Evolutionary conservation across 2,329 filamentous ascomycete species (phyloP).

Genomic region (Ophiocordyceps camponoti-saundersi): DNA sequence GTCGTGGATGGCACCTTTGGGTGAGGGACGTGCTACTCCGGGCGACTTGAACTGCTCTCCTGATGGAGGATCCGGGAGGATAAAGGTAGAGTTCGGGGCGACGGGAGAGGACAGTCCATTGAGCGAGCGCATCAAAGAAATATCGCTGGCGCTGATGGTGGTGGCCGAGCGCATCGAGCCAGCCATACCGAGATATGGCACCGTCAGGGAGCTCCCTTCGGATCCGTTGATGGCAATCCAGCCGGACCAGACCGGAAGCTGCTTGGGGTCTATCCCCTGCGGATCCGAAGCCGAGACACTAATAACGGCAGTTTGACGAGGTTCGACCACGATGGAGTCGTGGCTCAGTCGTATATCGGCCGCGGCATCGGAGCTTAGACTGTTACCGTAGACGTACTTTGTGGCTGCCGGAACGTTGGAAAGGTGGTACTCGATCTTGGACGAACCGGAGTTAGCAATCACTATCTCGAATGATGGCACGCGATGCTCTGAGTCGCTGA

Average conservation of each 20-base stretch:
- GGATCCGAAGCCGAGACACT: conserved; percentile 1
- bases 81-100: neutral
- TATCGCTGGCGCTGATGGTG: neutral
- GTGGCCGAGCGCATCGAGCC: conserved; percentile 1
- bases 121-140: neutral
- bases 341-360: conserved; percentile 2
- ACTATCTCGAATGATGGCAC: neutral
- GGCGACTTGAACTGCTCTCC: neutral
- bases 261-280: neutral
- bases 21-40: neutral
- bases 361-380: neutral
- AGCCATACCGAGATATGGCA: conserved; percentile 3
- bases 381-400: neutral
- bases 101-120: neutral
- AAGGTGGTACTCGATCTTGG: conserved; percentile 1
- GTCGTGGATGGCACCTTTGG: neutral
- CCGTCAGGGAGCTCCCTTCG: conserved; percentile 2
- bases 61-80: neutral
- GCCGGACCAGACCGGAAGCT: conserved; percentile 4
- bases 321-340: neutral
- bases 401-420: neutral
- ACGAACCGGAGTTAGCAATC: neutral
- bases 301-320: conserved; percentile 1
- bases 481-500: conserved; percentile 3
- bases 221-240: conserved; percentile 2